A percentile compares a stretch with the other conserved stretches of the same genome.
phyloP scores from a whole-genome alignment of 805 yeast species.

The Metschnikowia baotianmanensis region DNA sequence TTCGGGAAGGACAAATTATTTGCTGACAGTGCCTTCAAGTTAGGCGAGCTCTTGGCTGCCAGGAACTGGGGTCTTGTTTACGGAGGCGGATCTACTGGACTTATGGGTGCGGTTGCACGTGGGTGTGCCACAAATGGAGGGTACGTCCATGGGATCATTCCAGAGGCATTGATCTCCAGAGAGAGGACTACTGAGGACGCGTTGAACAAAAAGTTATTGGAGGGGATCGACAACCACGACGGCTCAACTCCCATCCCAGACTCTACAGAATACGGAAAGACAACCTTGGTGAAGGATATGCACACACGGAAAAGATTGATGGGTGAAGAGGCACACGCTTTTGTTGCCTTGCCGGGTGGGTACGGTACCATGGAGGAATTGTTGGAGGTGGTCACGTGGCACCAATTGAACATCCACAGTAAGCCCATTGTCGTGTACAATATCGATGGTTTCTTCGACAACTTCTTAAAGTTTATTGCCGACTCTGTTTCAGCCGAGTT shows the following conservation, averaged over 20 bases:
- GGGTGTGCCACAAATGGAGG: conserved; percentile 58
- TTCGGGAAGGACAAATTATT: conserved; percentile 56
- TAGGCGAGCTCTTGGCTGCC: conserved; percentile 59
- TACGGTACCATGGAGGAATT: conserved; percentile 88
- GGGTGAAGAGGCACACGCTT: conserved; percentile 85
- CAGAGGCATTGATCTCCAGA: conserved; percentile 73
- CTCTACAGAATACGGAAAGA: conserved; percentile 62
- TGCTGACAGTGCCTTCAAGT: conserved; percentile 51
- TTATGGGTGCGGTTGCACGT: conserved; percentile 76
- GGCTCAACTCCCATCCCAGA: conserved; percentile 67
- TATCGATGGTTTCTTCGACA: conserved; percentile 77
- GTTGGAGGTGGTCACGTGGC: conserved; percentile 90
- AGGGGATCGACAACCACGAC: conserved; percentile 57
- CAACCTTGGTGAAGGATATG: conserved; percentile 83
- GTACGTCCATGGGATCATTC: conserved; percentile 81
- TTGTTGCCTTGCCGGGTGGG: conserved; percentile 90
- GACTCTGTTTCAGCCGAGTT: conserved; percentile 65
- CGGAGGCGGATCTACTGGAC: conserved; percentile 87
- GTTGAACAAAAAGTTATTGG: conserved; percentile 48
- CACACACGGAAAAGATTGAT: conserved; percentile 83
- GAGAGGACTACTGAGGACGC: conserved; percentile 53
- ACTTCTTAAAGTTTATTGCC: conserved; percentile 57
- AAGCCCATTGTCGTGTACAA: conserved; percentile 80
- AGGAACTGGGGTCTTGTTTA: conserved; percentile 74
- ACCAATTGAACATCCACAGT: conserved; percentile 79